Evolutionary conservation across 805 yeast genomes (phyloP), one percentile per base, ranked within the genome.

Genomic region (Wickerhamiella allomyrinae): DNA sequence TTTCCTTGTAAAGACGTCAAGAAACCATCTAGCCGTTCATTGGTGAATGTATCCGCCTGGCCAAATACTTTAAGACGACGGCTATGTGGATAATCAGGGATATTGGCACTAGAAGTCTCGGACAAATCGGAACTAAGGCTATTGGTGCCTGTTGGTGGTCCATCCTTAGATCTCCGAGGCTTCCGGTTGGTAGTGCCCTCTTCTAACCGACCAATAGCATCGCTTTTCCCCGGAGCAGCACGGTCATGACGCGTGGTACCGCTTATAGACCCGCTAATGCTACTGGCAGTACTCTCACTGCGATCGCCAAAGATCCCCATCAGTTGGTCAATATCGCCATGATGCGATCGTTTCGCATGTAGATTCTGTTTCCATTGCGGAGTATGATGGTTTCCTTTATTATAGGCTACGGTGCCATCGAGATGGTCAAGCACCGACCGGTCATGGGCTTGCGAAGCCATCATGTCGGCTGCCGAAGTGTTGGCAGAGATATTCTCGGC

Each of bases 21-120:
- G 25, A 53, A 39, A 20, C 47, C 47, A 8, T 53, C 50, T 14
- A 50, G 42, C 9, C 50, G 43, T 34, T 53, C 49, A 37, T 51
- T 51, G 11, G 56, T 53, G 41, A 42, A 53, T 2, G 56, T 53
- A 31, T 53, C 52, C 2, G 51, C 46, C 4, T 44, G 41, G 7
- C 53, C 52, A 29, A 51, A 53, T 15, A 53, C 47, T 21, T 53
- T 49, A 29, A 53, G 46, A 7, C 49, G 42, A 9, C 55, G 48
- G 29, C 37, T 41, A 7, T 42, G 36, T 3, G 46, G 46, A n/a
- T 41, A 34, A 7, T 20, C 20, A 7, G 46, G 44, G 1, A 22
- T 43, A 17, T 7, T 39, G 15, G 34, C 43, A 29, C 25, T 31
- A 24, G 24, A 34, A 33, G 7, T 33, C 8, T 17, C 31, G 6